Conservation (phyloP, 2,329 filamentous ascomycete genomes). For the Alternaria atra region DNA sequence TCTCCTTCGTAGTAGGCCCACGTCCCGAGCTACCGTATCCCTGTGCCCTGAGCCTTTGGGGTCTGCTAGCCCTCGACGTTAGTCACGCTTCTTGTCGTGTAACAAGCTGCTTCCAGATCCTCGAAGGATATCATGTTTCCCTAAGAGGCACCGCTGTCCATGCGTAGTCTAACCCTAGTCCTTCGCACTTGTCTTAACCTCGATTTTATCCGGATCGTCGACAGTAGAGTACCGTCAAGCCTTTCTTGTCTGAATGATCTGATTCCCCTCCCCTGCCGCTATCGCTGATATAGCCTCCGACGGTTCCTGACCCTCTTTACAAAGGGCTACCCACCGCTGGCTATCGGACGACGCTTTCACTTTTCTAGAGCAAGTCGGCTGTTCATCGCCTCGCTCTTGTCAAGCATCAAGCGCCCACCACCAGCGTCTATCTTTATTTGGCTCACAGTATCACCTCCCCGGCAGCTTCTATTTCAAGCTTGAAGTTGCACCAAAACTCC, state of each 20-base stretch:
- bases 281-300: slow-evolving; percentile 51
- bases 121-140: slow-evolving; percentile 51
- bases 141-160: slow-evolving; percentile 48
- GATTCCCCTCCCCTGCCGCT: slow-evolving; percentile 45
- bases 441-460: slow-evolving; percentile 36
- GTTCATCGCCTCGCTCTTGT: slow-evolving; percentile 34
- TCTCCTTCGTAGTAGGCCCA: slow-evolving; percentile 47
- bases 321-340: slow-evolving; percentile 44
- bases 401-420: slow-evolving; percentile 28
- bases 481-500: slow-evolving; percentile 44
- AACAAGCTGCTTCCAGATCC: slow-evolving; percentile 52
- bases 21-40: slow-evolving; percentile 54
- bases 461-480: slow-evolving; percentile 48
- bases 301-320: slow-evolving; percentile 46
- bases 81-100: slow-evolving; percentile 52
- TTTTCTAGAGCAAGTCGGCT: slow-evolving; percentile 42
- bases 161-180: slow-evolving; percentile 48
- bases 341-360: slow-evolving; percentile 35
- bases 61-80: slow-evolving; percentile 48
- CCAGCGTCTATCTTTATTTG: slow-evolving; percentile 44
- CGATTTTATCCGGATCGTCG: slow-evolving; percentile 54
- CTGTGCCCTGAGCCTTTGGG: slow-evolving; percentile 46
- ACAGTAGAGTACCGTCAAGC: slow-evolving; percentile 52
- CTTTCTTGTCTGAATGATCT: slow-evolving; percentile 51
- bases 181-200: slow-evolving; percentile 48